These are phyloP conservation scores for Fusarium torulosum DNA, from an alignment of 2,329 filamentous ascomycete genomes.

Conservation along the genomic window DNA sequence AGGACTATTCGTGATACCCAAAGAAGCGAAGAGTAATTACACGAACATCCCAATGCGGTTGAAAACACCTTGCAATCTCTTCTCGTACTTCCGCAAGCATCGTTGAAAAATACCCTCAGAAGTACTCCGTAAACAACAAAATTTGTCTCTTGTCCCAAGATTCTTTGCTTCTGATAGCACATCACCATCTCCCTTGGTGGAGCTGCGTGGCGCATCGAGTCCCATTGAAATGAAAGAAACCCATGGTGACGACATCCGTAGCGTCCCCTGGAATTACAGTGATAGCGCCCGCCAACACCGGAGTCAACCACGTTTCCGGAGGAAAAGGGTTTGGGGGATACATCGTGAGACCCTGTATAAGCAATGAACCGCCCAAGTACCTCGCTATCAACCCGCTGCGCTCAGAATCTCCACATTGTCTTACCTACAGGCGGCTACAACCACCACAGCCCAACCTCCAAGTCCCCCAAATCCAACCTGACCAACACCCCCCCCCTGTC, in stretches of 20 bases:
- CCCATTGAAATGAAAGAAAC: conserved; percentile 28
- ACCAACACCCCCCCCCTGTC: conserved; percentile 43
- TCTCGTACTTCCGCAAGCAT: not conserved
- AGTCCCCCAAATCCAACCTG: conserved; percentile 22
- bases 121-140: not conserved
- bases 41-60: conserved; percentile 8
- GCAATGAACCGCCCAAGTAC: not conserved
- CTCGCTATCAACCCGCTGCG: conserved; percentile 11
- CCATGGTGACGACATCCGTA: conserved; percentile 42
- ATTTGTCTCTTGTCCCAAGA: not conserved
- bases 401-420: conserved; percentile 35
- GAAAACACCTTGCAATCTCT: not conserved
- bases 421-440: conserved; percentile 31
- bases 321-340: conserved; percentile 24
- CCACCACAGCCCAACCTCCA: conserved; percentile 41
- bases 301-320: conserved; percentile 36
- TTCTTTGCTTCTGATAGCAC: conserved; percentile 8
- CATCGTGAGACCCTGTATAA: not conserved
- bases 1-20: conserved; percentile 33
- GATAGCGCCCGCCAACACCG: conserved; percentile 30
- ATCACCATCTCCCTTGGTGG: conserved; percentile 35
- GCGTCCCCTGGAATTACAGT: conserved; percentile 43
- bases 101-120: not conserved
- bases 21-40: conserved; percentile 13
- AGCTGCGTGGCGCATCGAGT: conserved; percentile 27